Percentiles rank a stretch among this genome's conserved stretches.
phyloP scores from a whole-genome alignment of 495 filamentous ascomycete species.

The Bryoglossum gracile region DNA sequence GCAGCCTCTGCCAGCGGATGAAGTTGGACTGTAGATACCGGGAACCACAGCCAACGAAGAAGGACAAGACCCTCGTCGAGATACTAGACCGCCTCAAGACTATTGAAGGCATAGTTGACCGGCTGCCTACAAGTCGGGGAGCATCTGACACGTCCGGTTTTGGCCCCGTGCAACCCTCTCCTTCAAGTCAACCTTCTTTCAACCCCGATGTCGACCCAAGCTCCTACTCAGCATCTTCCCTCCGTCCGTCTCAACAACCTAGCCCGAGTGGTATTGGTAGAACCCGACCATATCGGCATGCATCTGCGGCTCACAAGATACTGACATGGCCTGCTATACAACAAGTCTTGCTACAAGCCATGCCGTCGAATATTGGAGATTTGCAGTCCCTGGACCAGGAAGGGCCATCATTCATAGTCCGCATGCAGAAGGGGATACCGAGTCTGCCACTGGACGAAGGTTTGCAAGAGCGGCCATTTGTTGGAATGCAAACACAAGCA shows the following conservation, averaged over 20 bases:
- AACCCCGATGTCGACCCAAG: slow-evolving; percentile 8
- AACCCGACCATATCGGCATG: slow-evolving; percentile 36
- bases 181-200: slow-evolving; percentile 23
- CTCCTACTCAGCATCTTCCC: slow-evolving; percentile 13
- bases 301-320: slow-evolving; percentile 50
- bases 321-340: slow-evolving; percentile 50
- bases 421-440: slow-evolving; percentile 29
- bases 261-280: slow-evolving; percentile 12
- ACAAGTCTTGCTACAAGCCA: slow-evolving; percentile 31
- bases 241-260: slow-evolving; percentile 5
- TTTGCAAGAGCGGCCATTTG: slow-evolving; percentile 19
- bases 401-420: slow-evolving; percentile 40
- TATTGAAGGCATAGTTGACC: slow-evolving; percentile 34
- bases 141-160: slow-evolving; percentile 6
- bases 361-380: slow-evolving; percentile 20
- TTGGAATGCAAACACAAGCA: slow-evolving; percentile 27
- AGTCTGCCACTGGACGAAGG: slow-evolving; percentile 29
- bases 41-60: slow-evolving; percentile 58
- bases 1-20: slow-evolving; percentile 47
- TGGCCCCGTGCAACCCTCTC: slow-evolving; percentile 20
- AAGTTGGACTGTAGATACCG: slow-evolving; percentile 52
- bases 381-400: slow-evolving; percentile 33
- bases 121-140: slow-evolving; percentile 14
- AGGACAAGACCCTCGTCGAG: slow-evolving; percentile 54
- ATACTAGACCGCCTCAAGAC: slow-evolving; percentile 49